Conservation (phyloP, 345 rosid species). For the Eutrema japonicum region DNA sequence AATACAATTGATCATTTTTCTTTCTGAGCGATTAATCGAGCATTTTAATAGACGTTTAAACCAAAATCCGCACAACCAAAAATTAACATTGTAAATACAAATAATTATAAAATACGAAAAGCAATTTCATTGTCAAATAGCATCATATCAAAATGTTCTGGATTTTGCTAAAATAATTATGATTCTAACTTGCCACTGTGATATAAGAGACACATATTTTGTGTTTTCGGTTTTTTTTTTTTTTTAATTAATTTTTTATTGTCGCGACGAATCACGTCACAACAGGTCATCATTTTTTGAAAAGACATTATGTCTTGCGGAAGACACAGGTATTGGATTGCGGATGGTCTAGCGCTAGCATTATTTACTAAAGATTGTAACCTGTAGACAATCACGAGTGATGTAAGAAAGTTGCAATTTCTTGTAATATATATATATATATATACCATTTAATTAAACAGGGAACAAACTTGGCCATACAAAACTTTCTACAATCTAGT, state of each 20-base stretch:
- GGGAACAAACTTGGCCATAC: slow-evolving; percentile 4
- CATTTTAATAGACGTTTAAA: too few species aligned
- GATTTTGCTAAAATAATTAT: background rate
- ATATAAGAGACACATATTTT: too few species aligned
- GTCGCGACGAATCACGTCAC: too few species aligned
- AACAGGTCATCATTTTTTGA: too few species aligned
- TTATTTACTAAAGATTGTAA: background rate
- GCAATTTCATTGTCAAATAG: background rate
- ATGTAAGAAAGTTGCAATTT: background rate
- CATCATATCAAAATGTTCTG: background rate
- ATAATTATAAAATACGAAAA: background rate
- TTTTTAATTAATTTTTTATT: too few species aligned
- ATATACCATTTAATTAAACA: slow-evolving; percentile 1
- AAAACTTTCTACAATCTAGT: slow-evolving; percentile 10
- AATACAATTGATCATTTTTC: too few species aligned
- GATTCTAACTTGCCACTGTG: background rate
- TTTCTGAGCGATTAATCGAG: too few species aligned
- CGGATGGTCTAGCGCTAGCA: too few species aligned
- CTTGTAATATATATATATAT: background rate
- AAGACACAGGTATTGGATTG: too few species aligned
- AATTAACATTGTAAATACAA: background rate
- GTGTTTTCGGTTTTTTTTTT: too few species aligned
- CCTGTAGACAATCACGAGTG: slow-evolving; percentile 9
- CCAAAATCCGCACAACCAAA: too few species aligned
- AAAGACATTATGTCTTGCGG: too few species aligned